A percentile compares a stretch with the other conserved stretches of the same genome.
These are phyloP conservation scores for Venustampulla echinocandica DNA, from an alignment of 495 filamentous ascomycete genomes.

Conservation along the genomic window DNA sequence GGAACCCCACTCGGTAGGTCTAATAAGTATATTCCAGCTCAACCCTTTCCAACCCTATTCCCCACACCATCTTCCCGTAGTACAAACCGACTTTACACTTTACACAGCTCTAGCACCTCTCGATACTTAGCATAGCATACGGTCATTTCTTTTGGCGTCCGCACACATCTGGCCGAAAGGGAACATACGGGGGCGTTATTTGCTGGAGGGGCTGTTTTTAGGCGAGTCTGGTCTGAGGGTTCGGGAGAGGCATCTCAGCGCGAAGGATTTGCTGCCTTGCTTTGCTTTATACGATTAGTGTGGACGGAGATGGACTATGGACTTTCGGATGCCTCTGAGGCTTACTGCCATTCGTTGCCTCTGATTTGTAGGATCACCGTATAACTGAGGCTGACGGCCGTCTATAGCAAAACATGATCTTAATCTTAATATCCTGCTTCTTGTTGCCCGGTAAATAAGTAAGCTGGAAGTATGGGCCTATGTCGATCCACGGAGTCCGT, in stretches of 20 bases:
- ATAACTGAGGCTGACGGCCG: not conserved
- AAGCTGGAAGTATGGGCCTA: no score
- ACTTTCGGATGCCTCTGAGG: no score
- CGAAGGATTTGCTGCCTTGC: not conserved
- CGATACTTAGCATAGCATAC: slow-evolving; percentile 9
- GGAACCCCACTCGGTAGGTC: slow-evolving; percentile 12
- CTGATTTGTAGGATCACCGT: not conserved
- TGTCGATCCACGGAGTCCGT: no score
- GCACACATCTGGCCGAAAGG: not conserved
- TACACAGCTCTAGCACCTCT: slow-evolving; percentile 7
- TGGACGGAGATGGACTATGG: not conserved
- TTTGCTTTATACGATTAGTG: not conserved
- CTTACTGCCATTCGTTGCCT: no score
- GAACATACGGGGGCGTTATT: not conserved
- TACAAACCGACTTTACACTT: slow-evolving; percentile 5
- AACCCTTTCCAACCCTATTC: slow-evolving; percentile 12
- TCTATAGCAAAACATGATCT: no score
- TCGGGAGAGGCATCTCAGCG: not conserved
- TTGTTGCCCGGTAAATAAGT: no score
- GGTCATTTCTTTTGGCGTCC: slow-evolving; percentile 6
- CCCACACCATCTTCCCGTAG: slow-evolving; percentile 15
- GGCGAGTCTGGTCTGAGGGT: not conserved
- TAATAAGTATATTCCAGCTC: slow-evolving; percentile 14
- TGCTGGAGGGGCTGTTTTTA: not conserved
- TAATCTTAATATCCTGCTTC: no score